phyloP scores from a whole-genome alignment of 176 grass and related monocot genomes.

The Urochloa ruziziensis region DNA sequence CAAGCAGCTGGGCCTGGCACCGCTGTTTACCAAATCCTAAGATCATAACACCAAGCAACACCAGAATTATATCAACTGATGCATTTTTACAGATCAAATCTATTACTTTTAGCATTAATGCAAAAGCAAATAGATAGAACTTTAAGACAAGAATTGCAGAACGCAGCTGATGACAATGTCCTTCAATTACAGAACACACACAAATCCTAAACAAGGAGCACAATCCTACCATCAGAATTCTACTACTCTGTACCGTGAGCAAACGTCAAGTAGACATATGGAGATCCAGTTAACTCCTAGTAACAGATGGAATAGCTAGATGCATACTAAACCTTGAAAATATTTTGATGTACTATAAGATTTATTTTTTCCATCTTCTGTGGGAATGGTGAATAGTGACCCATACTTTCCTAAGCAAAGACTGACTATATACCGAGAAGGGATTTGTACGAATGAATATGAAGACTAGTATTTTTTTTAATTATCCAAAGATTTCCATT shows the following conservation, averaged over 20 bases:
- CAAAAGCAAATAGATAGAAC: neutral
- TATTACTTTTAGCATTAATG: neutral
- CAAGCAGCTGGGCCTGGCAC: neutral
- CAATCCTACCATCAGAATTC: neutral
- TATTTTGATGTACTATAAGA: neutral
- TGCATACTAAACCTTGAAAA: neutral
- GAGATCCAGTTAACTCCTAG: neutral
- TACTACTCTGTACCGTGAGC: neutral
- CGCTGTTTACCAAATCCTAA: neutral
- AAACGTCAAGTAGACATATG: neutral
- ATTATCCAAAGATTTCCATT: neutral
- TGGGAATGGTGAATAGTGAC: too few species aligned
- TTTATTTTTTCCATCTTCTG: neutral
- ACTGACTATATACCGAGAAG: neutral
- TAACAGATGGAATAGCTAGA: neutral
- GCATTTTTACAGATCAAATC: neutral
- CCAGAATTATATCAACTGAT: neutral
- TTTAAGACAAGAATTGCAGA: neutral
- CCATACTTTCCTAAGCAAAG: neutral
- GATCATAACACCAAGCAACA: neutral
- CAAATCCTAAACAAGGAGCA: neutral
- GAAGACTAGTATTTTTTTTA: neutral
- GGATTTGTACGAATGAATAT: neutral
- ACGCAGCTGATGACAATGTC: neutral
- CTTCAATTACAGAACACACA: neutral